phyloP scores from a whole-genome alignment of 306 rosid genomes.

The Prosopis cineraria region DNA sequence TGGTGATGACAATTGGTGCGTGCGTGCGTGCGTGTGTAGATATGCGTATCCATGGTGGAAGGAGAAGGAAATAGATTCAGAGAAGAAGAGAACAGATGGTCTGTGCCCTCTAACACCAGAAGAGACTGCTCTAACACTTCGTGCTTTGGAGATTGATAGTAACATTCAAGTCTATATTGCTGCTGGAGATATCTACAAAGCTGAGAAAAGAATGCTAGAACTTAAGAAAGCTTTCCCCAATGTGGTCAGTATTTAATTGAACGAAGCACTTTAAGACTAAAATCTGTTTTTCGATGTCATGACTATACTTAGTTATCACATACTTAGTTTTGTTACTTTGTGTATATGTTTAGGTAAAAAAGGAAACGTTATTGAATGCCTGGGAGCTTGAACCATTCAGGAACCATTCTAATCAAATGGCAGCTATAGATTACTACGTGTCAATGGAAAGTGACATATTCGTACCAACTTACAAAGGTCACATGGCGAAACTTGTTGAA shows the following conservation, averaged over 20 bases:
- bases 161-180: slow-evolving; percentile 74
- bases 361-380: slow-evolving; percentile 71
- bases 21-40: slow-evolving; percentile 42
- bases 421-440: slow-evolving; percentile 74
- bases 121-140: slow-evolving; percentile 62
- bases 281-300: too few relatives aligned
- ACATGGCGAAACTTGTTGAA: slow-evolving; percentile 84
- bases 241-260: slow-evolving; percentile 54
- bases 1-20: too few relatives aligned
- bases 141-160: slow-evolving; percentile 62
- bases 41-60: slow-evolving; percentile 81
- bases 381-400: slow-evolving; percentile 60
- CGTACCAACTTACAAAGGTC: slow-evolving; percentile 65
- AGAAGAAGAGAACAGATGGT: slow-evolving; percentile 62
- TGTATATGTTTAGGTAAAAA: slow-evolving; percentile 47
- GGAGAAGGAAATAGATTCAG: slow-evolving; percentile 70
- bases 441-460: slow-evolving; percentile 76
- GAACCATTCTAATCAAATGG: slow-evolving; percentile 77
- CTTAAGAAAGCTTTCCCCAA: slow-evolving; percentile 60
- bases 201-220: slow-evolving; percentile 55
- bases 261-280: background rate
- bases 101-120: slow-evolving; percentile 80
- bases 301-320: too few relatives aligned
- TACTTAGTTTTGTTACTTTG: too few relatives aligned
- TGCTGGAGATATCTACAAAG: slow-evolving; percentile 73